Percentiles rank a stretch among this genome's conserved stretches.
phyloP scores from a whole-genome alignment of 2,329 filamentous ascomycete species.

The Microdochium trichocladiopsis region DNA sequence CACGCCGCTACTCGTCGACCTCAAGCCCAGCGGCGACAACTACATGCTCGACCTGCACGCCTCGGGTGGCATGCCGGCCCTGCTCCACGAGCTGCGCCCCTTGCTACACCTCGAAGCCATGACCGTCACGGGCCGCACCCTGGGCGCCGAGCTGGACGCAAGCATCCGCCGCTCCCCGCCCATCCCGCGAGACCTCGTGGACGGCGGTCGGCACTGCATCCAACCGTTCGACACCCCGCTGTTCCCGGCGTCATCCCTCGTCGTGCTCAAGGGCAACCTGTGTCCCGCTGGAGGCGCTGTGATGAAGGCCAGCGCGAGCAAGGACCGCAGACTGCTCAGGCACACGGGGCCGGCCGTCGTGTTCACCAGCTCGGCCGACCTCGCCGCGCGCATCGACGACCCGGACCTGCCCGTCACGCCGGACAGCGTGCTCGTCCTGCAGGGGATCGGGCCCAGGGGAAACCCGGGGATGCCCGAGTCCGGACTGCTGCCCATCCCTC shows the following conservation, averaged over 20 bases:
- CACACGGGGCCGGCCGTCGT: constrained; percentile 45
- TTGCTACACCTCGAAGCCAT: constrained; percentile 70
- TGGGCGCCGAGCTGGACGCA: constrained; percentile 70
- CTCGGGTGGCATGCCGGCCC: constrained; percentile 75
- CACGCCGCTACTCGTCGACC: constrained; percentile 75
- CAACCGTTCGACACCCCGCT: constrained; percentile 58
- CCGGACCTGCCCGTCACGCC: constrained; percentile 53
- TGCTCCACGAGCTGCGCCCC: constrained; percentile 71
- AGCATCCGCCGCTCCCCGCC: constrained; percentile 49
- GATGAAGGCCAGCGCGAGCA: constrained; percentile 81
- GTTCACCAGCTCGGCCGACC: constrained; percentile 71
- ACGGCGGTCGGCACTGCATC: constrained; percentile 46
- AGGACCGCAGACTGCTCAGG: constrained; percentile 56
- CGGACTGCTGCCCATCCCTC: constrained; percentile 54
- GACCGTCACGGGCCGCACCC: constrained; percentile 78
- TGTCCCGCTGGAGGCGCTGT: constrained; percentile 71
- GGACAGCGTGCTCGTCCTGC: constrained; percentile 66
- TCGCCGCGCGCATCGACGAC: constrained; percentile 56
- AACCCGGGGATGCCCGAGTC: constrained; percentile 94
- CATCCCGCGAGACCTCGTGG: constrained; percentile 21
- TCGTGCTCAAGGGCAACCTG: constrained; percentile 77
- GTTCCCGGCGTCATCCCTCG: constrained; percentile 70
- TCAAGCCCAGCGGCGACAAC: constrained; percentile 80
- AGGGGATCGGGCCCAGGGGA: constrained; percentile 84
- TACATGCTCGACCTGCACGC: constrained; percentile 90